phyloP scores from a whole-genome alignment of 176 grass and related monocot species.

The Avena insularis region DNA sequence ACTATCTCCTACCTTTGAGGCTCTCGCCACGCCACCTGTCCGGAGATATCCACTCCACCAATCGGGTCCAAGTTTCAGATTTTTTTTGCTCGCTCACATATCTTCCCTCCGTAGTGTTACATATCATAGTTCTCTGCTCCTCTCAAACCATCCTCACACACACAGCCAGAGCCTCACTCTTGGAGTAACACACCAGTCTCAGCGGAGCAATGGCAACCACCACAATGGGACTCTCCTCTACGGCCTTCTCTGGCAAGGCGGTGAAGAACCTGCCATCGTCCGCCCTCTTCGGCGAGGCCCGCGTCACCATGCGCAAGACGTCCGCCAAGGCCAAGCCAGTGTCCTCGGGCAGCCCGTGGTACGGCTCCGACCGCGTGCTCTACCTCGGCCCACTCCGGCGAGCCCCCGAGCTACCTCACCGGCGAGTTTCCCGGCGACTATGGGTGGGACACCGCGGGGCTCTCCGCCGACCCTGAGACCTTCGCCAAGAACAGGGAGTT shows the following conservation, averaged over 20 bases:
- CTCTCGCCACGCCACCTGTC: slow-evolving; percentile 8
- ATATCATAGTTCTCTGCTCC: background rate
- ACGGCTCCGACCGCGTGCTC: slow-evolving; percentile 39
- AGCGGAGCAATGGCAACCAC: slow-evolving; percentile 47
- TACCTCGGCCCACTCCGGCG: slow-evolving; percentile 78
- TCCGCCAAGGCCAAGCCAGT: slow-evolving; percentile 47
- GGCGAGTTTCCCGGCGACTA: slow-evolving; percentile 93
- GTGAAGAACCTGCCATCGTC: slow-evolving; percentile 47
- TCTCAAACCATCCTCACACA: slow-evolving; percentile 29
- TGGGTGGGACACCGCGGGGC: slow-evolving; percentile 88
- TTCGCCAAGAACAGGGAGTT: slow-evolving; percentile 88
- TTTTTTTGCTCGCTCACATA: background rate
- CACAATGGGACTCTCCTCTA: slow-evolving; percentile 71
- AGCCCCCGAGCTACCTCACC: slow-evolving; percentile 76
- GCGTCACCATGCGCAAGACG: slow-evolving; percentile 73
- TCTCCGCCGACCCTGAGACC: slow-evolving; percentile 80
- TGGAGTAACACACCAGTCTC: background rate
- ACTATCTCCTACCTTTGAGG: background rate
- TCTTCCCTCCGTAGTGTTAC: background rate
- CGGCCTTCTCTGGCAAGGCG: slow-evolving; percentile 59
- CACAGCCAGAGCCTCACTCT: background rate
- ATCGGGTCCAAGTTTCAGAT: slow-evolving; percentile 42
- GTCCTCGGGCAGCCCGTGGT: slow-evolving; percentile 78
- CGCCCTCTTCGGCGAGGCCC: slow-evolving; percentile 41
- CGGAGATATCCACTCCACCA: slow-evolving; percentile 20